Base-by-base conservation (phyloP, 768 basidiomycete genomes). In the Boletus subparvulus region DNA sequence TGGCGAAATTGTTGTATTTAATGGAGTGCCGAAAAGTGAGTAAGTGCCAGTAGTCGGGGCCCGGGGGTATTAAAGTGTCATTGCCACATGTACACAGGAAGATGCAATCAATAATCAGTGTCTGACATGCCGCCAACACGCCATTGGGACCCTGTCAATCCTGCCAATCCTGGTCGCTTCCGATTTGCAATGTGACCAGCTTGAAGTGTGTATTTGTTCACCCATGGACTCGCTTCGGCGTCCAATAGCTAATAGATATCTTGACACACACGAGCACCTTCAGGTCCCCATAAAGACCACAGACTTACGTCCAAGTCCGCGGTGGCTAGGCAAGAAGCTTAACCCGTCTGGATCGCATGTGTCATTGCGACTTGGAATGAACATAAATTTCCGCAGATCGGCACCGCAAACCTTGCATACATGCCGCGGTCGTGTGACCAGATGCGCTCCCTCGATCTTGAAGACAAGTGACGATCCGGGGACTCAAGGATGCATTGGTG, bases 281-380 rank as follows among this genome's bases (percentile, higher is more conserved):
- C 54, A 28, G 36, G 39, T 49, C 39, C 24, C 50, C 53, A 21
- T 58, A 49, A 47, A 44, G 50, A 40, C 59, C 33, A 43, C 59
- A 64, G 37, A 53, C 35, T 47, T 50, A 52, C 53, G 48, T 48
- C 48, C 56, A 52, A 44, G 47, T 60, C 64, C 61, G 65, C 64
- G 64, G 64, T 65, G 50, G 59, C 59, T 54, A 47, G 48, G 54
- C 39, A 33, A 55, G 57, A 61, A 64, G 43, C 46, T 54, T 33
- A 24, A 41, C 45, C 42, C 41, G 39, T 26, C 28, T 37, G 19
- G n/a, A 42, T 21, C 36, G 26, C 47, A 49, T 50, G 46, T 47
- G 45, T 43, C 51, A 52, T 41, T 41, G 39, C 39, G 39, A 45
- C 50, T 49, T 46, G 43, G 37, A 50, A 46, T 21, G 35, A 51